A percentile compares a stretch with the other conserved stretches of the same genome.
phyloP scores from a whole-genome alignment of 495 filamentous ascomycete species.

The Penicillium malachiteum region DNA sequence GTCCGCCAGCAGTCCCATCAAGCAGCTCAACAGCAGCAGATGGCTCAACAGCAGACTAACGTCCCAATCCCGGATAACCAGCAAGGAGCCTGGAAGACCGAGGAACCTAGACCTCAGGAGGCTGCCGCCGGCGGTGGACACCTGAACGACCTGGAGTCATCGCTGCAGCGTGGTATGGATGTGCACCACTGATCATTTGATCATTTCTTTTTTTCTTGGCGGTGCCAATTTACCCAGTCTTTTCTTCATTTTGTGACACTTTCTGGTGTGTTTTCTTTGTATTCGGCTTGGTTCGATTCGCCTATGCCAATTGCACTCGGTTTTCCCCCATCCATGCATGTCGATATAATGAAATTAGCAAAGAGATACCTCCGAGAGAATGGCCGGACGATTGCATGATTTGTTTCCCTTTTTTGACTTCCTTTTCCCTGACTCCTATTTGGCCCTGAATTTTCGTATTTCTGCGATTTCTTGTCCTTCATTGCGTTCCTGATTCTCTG shows the following conservation, averaged over 20 bases:
- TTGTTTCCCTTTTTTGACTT: neutral
- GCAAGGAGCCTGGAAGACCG: constrained; percentile 67
- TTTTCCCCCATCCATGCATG: constrained; percentile 16
- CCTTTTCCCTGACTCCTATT: neutral
- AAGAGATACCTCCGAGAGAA: constrained; percentile 26
- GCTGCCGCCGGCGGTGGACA: constrained; percentile 52
- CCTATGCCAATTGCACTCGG: constrained; percentile 9
- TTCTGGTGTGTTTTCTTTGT: constrained; percentile 5
- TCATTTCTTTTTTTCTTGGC: neutral
- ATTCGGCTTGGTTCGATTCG: constrained; percentile 6
- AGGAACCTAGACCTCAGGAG: constrained; percentile 88
- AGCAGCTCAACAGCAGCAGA: constrained; percentile 41
- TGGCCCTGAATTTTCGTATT: neutral
- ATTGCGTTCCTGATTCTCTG: neutral
- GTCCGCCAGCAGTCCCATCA: constrained; percentile 68
- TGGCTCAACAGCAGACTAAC: constrained; percentile 42
- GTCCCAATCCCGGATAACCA: constrained; percentile 74
- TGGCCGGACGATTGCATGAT: constrained; percentile 16
- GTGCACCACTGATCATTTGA: constrained; percentile 32
- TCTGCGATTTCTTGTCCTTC: constrained; percentile 3
- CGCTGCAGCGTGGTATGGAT: constrained; percentile 80
- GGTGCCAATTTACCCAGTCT: neutral
- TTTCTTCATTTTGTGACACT: neutral
- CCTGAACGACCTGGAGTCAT: constrained; percentile 71
- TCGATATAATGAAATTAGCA: constrained; percentile 28